Conservation (phyloP, 768 basidiomycete genomes). For the Amanita pseudoporphyria region DNA sequence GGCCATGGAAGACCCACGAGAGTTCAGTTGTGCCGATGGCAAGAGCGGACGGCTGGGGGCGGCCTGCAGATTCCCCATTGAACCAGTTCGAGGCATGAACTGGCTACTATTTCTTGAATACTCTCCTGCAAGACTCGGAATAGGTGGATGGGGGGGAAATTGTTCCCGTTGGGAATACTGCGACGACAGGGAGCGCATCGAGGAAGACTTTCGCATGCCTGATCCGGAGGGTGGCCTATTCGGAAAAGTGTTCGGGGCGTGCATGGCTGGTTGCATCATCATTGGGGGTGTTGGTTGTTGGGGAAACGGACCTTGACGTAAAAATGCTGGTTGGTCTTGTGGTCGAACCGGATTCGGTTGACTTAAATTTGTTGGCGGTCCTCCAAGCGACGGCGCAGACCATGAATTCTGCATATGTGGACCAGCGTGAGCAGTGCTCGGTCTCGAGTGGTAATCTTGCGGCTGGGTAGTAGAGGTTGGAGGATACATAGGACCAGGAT, state of each 20-base stretch:
- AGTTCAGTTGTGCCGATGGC: constrained; percentile 51
- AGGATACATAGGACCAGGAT: constrained; percentile 13
- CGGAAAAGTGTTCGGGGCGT: not conserved
- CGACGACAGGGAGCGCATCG: constrained; percentile 47
- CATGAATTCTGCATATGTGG: not conserved
- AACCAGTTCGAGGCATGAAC: constrained; percentile 27
- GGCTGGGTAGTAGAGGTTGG: constrained; percentile 9
- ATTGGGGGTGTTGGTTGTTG: not conserved
- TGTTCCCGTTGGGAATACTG: constrained; percentile 39
- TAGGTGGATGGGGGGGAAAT: constrained; percentile 26
- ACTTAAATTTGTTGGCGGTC: not conserved
- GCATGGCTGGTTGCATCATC: not conserved
- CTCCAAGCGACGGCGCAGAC: not conserved
- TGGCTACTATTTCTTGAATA: constrained; percentile 21
- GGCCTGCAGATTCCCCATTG: constrained; percentile 28
- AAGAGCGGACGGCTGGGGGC: constrained; percentile 44
- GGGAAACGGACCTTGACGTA: not conserved
- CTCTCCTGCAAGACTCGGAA: constrained; percentile 32
- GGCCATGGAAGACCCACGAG: constrained; percentile 40
- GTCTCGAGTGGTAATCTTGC: not conserved
- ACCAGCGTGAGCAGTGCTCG: not conserved
- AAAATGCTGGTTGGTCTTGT: constrained; percentile 1
- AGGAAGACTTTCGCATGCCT: constrained; percentile 41
- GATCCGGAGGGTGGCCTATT: constrained; percentile 44
- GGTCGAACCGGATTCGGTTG: not conserved